phyloP scores from a whole-genome alignment of 2,329 filamentous ascomycete genomes.

The Bretziella fagacearum region DNA sequence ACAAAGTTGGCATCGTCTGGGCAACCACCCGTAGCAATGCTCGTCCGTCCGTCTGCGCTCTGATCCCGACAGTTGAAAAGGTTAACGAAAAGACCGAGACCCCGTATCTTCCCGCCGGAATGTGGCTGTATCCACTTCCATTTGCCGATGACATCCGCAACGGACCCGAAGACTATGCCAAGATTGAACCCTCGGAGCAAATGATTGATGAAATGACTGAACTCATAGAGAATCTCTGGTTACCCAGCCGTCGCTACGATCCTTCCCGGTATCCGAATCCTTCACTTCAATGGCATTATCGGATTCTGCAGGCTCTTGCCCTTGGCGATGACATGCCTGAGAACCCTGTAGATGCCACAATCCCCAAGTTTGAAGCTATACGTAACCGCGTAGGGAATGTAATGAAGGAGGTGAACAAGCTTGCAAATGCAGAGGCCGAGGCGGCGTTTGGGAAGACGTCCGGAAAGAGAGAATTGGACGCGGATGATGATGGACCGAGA shows the following conservation, averaged over 20 bases:
- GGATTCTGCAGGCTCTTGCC: constrained; percentile 77
- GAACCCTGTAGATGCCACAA: constrained; percentile 55
- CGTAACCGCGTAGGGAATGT: constrained; percentile 72
- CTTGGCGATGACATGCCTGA: constrained; percentile 81
- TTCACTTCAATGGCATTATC: constrained; percentile 91
- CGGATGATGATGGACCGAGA: constrained; percentile 24
- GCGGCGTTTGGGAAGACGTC: background rate
- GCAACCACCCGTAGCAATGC: constrained; percentile 70
- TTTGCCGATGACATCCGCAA: constrained; percentile 78
- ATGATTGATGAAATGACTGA: constrained; percentile 68
- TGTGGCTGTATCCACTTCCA: constrained; percentile 79
- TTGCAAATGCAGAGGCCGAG: constrained; percentile 29
- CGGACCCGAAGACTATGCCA: constrained; percentile 42
- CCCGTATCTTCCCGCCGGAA: constrained; percentile 59
- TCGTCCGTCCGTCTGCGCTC: constrained; percentile 59
- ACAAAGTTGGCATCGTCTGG: constrained; percentile 80
- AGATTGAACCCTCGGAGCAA: constrained; percentile 37
- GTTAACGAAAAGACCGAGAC: constrained; percentile 47
- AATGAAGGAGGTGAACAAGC: constrained; percentile 56
- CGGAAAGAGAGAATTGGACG: constrained; percentile 16
- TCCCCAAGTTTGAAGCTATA: constrained; percentile 74
- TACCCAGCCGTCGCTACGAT: constrained; percentile 73
- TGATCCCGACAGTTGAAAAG: constrained; percentile 57
- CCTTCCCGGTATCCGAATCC: constrained; percentile 83
- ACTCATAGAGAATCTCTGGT: constrained; percentile 69